Conservation (phyloP, 179 eudicot genomes). For the Corrigiola litoralis region DNA sequence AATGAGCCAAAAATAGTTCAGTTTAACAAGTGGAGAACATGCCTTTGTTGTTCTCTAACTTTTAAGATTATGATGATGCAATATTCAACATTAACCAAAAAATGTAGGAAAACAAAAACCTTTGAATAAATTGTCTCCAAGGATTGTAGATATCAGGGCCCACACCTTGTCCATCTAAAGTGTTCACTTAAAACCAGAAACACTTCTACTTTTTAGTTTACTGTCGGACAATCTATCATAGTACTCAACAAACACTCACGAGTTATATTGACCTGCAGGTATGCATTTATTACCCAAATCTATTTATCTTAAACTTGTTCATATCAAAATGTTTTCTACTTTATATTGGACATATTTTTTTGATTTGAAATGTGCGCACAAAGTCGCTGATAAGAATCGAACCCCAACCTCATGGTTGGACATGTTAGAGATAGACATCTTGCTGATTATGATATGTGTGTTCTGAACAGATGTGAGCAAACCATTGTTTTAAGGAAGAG, state of each 20-base stretch:
- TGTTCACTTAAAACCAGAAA: not conserved
- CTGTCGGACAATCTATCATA: no score
- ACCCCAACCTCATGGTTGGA: no score
- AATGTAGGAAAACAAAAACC: not conserved
- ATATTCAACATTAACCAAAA: no score
- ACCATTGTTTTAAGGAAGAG: not conserved
- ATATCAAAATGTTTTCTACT: not conserved
- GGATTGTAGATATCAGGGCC: conserved; percentile 22
- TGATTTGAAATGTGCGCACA: no score
- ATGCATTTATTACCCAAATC: not conserved
- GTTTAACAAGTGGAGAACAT: no score
- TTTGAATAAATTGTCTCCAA: conserved; percentile 12
- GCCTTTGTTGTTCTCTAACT: no score
- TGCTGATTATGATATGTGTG: not conserved
- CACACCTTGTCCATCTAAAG: not conserved
- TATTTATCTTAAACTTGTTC: not conserved
- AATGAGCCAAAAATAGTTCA: no score
- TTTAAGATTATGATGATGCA: no score
- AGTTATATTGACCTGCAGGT: not conserved
- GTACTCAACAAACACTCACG: no score
- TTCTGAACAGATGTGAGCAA: conserved; percentile 10
- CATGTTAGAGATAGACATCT: no score
- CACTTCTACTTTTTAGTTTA: not conserved
- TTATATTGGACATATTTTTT: not conserved
- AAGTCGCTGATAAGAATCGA: no score